phyloP scores from a whole-genome alignment of 768 basidiomycete genomes.

The Clitopilus hobsonii region DNA sequence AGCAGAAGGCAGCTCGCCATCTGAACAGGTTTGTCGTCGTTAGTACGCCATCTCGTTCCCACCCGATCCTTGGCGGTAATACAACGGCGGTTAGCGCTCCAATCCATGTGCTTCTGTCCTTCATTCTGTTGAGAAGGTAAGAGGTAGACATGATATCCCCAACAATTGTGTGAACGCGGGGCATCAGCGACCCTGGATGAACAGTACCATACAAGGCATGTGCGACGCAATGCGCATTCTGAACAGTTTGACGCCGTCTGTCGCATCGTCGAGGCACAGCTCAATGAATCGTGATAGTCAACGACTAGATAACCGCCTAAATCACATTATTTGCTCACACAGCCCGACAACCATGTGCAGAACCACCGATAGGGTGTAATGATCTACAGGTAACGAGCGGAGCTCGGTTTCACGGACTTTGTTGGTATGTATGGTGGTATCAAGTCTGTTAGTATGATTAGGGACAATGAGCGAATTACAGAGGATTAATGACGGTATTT shows the following conservation, averaged over 20 bases:
- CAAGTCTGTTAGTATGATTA: not conserved
- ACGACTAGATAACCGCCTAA: not conserved
- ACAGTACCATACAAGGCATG: not conserved
- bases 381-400: too few relatives aligned
- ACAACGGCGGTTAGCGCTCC: not conserved
- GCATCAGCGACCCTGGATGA: not conserved
- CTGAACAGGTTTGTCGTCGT: not conserved
- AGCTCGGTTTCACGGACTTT: too few relatives aligned
- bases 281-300: not conserved
- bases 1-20: not conserved
- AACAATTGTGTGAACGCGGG: not conserved
- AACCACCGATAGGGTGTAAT: not conserved
- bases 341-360: not conserved
- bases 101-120: not conserved
- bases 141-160: not conserved
- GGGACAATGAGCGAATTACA: not conserved
- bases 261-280: too few relatives aligned
- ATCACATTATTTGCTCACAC: not conserved
- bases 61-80: not conserved
- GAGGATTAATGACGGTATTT: constrained; percentile 1
- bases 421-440: not conserved
- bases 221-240: not conserved
- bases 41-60: not conserved
- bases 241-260: too few relatives aligned
- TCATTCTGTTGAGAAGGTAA: not conserved